phyloP scores from a whole-genome alignment of 2,329 filamentous ascomycete species.

The Cordyceps farinosa region DNA sequence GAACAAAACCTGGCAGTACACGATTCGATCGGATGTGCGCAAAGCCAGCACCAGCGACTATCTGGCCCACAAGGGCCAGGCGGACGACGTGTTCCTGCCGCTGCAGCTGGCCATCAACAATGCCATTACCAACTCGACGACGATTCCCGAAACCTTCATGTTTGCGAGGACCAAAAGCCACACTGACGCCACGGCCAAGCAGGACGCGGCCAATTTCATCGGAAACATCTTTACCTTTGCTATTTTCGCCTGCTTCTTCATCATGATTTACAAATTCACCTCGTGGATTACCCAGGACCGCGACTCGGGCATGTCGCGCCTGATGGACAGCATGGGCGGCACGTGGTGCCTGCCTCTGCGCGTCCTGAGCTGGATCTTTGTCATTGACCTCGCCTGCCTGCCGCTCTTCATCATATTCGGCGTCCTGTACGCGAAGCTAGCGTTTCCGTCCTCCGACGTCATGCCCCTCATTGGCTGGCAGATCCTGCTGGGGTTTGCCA shows the following conservation, averaged over 20 bases:
- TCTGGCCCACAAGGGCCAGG: not conserved
- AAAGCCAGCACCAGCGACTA: slow-evolving; percentile 45
- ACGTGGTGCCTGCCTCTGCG: slow-evolving; percentile 23
- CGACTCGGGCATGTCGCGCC: slow-evolving; percentile 30
- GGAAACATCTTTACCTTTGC: slow-evolving; percentile 21
- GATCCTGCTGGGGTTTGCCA: slow-evolving; percentile 44
- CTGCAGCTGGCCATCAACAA: slow-evolving; percentile 34
- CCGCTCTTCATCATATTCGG: slow-evolving; percentile 41
- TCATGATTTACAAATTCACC: slow-evolving; percentile 17
- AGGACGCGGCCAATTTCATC: slow-evolving; percentile 12
- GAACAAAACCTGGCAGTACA: slow-evolving; percentile 29
- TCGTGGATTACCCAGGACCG: slow-evolving; percentile 28
- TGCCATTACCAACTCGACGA: slow-evolving; percentile 28
- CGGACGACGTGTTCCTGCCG: slow-evolving; percentile 25
- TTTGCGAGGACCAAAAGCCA: slow-evolving; percentile 20
- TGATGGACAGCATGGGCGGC: slow-evolving; percentile 45
- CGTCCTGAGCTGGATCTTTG: slow-evolving; percentile 27
- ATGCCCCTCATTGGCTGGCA: slow-evolving; percentile 38
- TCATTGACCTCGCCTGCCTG: slow-evolving; percentile 28
- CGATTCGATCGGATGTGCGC: slow-evolving; percentile 26
- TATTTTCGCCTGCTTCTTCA: slow-evolving; percentile 15
- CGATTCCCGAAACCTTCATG: slow-evolving; percentile 17
- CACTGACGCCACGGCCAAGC: not conserved
- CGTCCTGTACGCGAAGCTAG: slow-evolving; percentile 1
- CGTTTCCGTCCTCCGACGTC: not conserved